These are phyloP conservation scores for Brassica carinata DNA, from an alignment of 345 rosid species.

Conservation along the genomic window DNA sequence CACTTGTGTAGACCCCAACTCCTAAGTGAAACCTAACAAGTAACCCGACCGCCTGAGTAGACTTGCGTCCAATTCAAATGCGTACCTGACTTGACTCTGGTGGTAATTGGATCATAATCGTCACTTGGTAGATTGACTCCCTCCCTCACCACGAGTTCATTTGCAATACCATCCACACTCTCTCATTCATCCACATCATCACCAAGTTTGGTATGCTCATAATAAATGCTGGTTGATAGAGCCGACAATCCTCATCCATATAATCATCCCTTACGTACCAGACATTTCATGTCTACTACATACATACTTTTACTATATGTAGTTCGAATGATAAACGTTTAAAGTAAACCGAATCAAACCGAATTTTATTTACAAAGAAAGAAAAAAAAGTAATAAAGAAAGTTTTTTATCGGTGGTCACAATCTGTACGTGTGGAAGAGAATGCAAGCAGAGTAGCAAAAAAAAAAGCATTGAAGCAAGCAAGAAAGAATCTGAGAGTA, in stretches of 20 bases:
- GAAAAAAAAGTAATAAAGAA: neutral
- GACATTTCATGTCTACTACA: neutral
- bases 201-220: neutral
- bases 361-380: neutral
- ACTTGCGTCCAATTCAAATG: neutral
- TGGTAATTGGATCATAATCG: neutral
- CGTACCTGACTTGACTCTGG: neutral
- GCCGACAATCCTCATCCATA: neutral
- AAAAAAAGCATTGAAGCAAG: constrained; percentile 8
- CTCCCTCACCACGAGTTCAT: neutral
- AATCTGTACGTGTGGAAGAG: constrained; percentile 39
- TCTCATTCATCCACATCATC: neutral
- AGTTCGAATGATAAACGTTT: neutral
- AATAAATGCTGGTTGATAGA: neutral
- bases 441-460: constrained; percentile 12
- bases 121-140: neutral
- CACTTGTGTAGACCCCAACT: no score
- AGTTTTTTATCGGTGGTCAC: constrained; percentile 27
- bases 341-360: neutral
- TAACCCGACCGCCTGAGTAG: neutral
- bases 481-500: neutral
- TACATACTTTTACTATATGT: no score
- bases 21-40: neutral
- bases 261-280: neutral
- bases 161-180: neutral